Conservation (phyloP, 371 early-diverging fungal species). For the Blakeslea trispora region DNA sequence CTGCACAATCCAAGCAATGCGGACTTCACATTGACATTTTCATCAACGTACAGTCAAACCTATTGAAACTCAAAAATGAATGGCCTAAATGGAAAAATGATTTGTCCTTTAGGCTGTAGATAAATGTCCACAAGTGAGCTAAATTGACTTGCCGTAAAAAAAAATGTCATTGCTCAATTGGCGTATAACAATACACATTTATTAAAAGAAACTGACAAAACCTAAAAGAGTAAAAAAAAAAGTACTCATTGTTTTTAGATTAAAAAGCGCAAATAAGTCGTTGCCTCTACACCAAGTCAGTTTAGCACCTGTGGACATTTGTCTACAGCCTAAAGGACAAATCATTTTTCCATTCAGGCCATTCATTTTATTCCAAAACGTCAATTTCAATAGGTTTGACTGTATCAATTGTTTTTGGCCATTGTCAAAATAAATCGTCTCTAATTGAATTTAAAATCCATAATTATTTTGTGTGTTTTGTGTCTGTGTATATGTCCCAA, state of each 20-base stretch:
- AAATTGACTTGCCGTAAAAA: background rate
- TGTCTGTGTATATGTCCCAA: too few species aligned
- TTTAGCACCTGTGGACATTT: background rate
- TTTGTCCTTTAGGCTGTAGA: background rate
- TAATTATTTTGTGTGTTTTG: too few species aligned
- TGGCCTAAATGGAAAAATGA: background rate
- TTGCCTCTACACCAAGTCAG: background rate
- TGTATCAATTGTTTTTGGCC: too few species aligned
- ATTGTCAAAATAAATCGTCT: too few species aligned
- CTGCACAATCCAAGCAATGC: too few species aligned
- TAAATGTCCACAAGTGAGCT: background rate
- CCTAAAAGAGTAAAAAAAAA: too few species aligned
- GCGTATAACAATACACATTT: too few species aligned
- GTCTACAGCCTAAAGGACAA: background rate
- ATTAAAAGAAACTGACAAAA: too few species aligned
- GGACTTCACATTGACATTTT: too few species aligned
- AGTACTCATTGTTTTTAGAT: slow-evolving; percentile 6
- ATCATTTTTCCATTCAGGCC: background rate
- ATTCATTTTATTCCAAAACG: background rate
- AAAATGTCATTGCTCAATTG: too few species aligned
- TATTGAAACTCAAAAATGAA: background rate
- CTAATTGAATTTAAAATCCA: too few species aligned
- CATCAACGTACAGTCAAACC: background rate
- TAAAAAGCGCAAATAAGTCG: background rate
- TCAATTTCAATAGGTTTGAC: background rate